These are phyloP conservation scores for Rachicladosporium sp. DNA, from an alignment of 2,329 filamentous ascomycete species.

Conservation along the genomic window DNA sequence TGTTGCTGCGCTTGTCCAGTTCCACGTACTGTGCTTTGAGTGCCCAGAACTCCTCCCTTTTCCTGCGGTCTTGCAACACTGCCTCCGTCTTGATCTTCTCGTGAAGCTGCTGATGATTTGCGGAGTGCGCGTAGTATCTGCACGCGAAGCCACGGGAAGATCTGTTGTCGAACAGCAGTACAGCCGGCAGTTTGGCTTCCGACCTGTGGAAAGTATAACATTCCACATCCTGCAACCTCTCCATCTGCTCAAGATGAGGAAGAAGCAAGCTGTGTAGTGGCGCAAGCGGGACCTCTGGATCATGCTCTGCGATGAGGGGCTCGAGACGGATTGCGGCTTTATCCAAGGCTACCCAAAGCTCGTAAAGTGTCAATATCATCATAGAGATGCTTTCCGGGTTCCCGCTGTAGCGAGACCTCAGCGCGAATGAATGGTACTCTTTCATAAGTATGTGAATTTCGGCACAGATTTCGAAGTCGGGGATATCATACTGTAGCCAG, in stretches of 20 bases:
- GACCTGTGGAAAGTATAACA: slow-evolving; percentile 20
- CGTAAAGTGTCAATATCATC: slow-evolving; percentile 42
- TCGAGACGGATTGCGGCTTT: slow-evolving; percentile 28
- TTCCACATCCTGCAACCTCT: slow-evolving; percentile 39
- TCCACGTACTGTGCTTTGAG: slow-evolving; percentile 27
- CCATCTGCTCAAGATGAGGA: slow-evolving; percentile 34
- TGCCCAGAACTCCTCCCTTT: slow-evolving; percentile 25
- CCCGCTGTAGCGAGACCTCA: slow-evolving; percentile 26
- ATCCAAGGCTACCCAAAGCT: slow-evolving; percentile 49
- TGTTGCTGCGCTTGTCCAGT: slow-evolving; percentile 13
- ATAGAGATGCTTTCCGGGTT: slow-evolving; percentile 40
- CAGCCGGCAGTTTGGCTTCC: no score
- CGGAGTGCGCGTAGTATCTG: slow-evolving; percentile 30
- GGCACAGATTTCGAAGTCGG: slow-evolving; percentile 2
- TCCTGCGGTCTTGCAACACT: slow-evolving; percentile 14
- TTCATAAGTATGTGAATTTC: slow-evolving; percentile 7
- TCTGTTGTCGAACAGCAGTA: slow-evolving; percentile 35
- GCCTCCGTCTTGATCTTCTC: no score
- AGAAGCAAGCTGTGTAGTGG: slow-evolving; percentile 46
- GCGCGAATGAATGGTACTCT: slow-evolving; percentile 9
- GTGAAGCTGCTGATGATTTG: slow-evolving; percentile 14
- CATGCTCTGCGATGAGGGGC: slow-evolving; percentile 39
- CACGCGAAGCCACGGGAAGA: slow-evolving; percentile 28
- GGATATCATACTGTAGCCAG: slow-evolving; percentile 6
- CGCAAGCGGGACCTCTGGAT: slow-evolving; percentile 39